A percentile compares a stretch with the other conserved stretches of the same genome.
These are phyloP conservation scores for Nakazawaea ambrosiae DNA, from an alignment of 805 yeast species.

Conservation along the genomic window DNA sequence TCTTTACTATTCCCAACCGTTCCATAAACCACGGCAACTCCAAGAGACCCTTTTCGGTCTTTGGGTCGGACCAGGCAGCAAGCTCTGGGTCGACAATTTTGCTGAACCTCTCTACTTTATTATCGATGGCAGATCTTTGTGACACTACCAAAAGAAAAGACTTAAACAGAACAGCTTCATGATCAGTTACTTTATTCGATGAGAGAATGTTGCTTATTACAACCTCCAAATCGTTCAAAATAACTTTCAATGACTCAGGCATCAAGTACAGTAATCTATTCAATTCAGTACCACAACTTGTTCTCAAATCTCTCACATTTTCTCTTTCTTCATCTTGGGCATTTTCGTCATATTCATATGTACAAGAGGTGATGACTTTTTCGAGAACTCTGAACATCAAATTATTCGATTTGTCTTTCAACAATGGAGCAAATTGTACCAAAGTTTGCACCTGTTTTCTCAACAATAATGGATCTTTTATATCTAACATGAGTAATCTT, in stretches of 20 bases:
- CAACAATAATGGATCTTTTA: constrained; percentile 72
- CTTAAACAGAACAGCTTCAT: constrained; percentile 90
- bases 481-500: constrained; percentile 63
- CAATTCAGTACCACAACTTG: constrained; percentile 90
- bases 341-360: constrained; percentile 67
- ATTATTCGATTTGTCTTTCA: constrained; percentile 60
- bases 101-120: constrained; percentile 68
- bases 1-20: constrained; percentile 87
- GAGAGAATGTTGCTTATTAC: constrained; percentile 70
- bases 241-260: constrained; percentile 83
- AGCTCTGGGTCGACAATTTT: constrained; percentile 91
- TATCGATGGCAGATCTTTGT: constrained; percentile 69
- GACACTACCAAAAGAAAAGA: constrained; percentile 89
- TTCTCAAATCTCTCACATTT: constrained; percentile 76
- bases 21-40: constrained; percentile 99
- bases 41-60: constrained; percentile 80
- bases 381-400: constrained; percentile 82
- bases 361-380: constrained; percentile 75
- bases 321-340: constrained; percentile 72
- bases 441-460: constrained; percentile 86
- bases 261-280: constrained; percentile 90
- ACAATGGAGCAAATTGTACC: constrained; percentile 88
- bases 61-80: constrained; percentile 86
- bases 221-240: constrained; percentile 73
- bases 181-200: constrained; percentile 69